Base-by-base conservation (phyloP, 495 filamentous ascomycete genomes). In the Aspergillus funiculosus region DNA sequence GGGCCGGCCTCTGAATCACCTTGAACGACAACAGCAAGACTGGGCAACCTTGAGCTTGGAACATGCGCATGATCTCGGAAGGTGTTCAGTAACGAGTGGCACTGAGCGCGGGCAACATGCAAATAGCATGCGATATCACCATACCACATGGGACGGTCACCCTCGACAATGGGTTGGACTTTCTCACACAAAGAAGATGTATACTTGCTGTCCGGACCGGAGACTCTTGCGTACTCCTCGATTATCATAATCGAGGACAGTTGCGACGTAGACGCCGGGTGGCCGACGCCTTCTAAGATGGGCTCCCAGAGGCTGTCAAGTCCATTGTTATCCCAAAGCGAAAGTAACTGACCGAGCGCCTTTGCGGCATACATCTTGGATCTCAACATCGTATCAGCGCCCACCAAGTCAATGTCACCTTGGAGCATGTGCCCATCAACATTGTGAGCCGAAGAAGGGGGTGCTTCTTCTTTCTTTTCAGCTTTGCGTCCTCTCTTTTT, bases 381-480 rank as follows among this genome's bases (percentile, higher is more conserved):
- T 52, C 90, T 79, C 43, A 96, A 75, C 55, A 98, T 77, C 4
- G 81, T 82, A 43, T 98, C 94, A 38, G 83, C 72, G 34, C 94
- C 90, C 20, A 97, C 89, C 30, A 98, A 70, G 53, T 98, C 92
- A 41, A 96, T 82, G 58, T 98, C 92, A 31, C 92, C 92, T 56
- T 89, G 86, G 66, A 98, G 87, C 87, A 98, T 96, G 56, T 94
- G 89, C 13, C 88, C 92, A 59, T 98, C 92, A 26, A 98, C 87
- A 61, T 98, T 95, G 63, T 98, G 94, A 3, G 82, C 75, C 10
- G 83, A 81, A 19, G 69, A 66, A 0, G 78, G 59, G 19, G 77
- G 67, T n/a, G 86, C 79, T 47, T 89, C 79, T 51, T 90, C 85
- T 32, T 83, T 81, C 73, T 87, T 91, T 25, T 89, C 86, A 0